Percentiles rank a stretch among this genome's conserved stretches.
Evolutionary conservation across 306 rosid genomes (phyloP).

Genomic region (Corylus heterophylla): DNA sequence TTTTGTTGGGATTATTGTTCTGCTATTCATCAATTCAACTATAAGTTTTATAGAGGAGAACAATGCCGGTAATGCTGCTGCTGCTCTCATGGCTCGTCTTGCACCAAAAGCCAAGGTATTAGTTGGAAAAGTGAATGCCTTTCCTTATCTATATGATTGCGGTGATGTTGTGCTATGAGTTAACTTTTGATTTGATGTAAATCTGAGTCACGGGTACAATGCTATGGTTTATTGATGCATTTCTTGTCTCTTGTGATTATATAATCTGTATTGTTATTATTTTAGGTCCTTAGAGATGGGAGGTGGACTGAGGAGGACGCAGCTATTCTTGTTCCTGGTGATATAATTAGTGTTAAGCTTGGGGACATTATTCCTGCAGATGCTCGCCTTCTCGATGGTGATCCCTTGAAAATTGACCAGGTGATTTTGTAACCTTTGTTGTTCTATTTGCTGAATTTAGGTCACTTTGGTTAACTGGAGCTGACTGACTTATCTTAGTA

Average conservation of each 20-base stretch:
- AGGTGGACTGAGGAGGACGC: slow-evolving; percentile 81
- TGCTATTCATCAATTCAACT: slow-evolving; percentile 72
- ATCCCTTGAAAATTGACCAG: slow-evolving; percentile 85
- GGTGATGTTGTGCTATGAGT: not conserved
- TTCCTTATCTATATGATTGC: not conserved
- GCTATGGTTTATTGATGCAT: not conserved
- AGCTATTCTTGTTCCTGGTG: slow-evolving; percentile 80
- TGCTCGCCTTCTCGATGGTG: slow-evolving; percentile 82
- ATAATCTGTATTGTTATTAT: not conserved
- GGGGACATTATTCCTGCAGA: slow-evolving; percentile 92
- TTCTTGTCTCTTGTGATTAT: slow-evolving; percentile 12
- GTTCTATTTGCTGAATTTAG: slow-evolving; percentile 4
- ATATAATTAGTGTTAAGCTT: slow-evolving; percentile 69
- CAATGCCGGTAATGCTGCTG: slow-evolving; percentile 91
- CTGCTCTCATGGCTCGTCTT: slow-evolving; percentile 80
- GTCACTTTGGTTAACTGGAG: not conserved
- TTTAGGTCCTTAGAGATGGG: slow-evolving; percentile 77
- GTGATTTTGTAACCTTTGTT: slow-evolving; percentile 32
- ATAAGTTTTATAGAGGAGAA: slow-evolving; percentile 88
- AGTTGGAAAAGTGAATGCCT: slow-evolving; percentile 1
- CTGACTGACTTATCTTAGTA: slow-evolving; percentile 20
- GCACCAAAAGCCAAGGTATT: slow-evolving; percentile 86
- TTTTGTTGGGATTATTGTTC: slow-evolving; percentile 67
- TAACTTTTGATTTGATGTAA: slow-evolving; percentile 6
- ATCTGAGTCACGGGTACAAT: not conserved